Evolutionary conservation across 768 basidiomycete species (phyloP), one percentile per base, ranked within the genome.

Genomic region (Suillus paluster): DNA sequence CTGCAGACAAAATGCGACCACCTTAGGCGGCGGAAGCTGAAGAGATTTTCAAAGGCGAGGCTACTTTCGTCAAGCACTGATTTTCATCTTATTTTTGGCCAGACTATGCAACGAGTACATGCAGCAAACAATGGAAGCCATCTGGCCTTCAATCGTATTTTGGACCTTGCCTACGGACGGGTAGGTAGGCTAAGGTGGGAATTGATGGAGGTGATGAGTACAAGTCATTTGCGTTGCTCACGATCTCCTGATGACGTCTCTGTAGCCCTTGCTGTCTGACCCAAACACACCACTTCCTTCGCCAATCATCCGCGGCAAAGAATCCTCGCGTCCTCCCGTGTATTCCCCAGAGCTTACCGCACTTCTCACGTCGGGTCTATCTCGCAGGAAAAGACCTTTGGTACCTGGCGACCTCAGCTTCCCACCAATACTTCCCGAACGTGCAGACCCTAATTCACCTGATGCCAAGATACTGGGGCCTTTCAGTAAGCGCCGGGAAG

Each of bases 161-260:
- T 94, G 19, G 83, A 88, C 65, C 67, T 87, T 33, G 92, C 92
- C 30, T 94, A 92, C 73, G 92, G 91, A 34, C 81, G 92, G 62
- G 85, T 84, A 66, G 92, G 92, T 25, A 88, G 83, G 68, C 73
- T 94, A 17, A 85, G 80, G 67, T 83, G 84, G 76, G 89, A 92
- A 67, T 72, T 93, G 46, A 76, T 92, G 73, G 72, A 87, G 78
- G 92, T 91, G 66, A 64, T 49, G 45, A 41, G 44, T 27, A 23
- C 60, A 57, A n/a, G 19, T 42, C 30, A 25, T 33, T 55, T 57
- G 19, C 57, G 48, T 38, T 19, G 38, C 54, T 25, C 38, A 12
- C 57, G 17, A 58, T 61, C 36, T 27, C 58, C 60, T 67, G 54
- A 67, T 57, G 14, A 54, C 46, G 41, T 48, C 62, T 10, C 27